A percentile compares a stretch with the other conserved stretches of the same genome.
Evolutionary conservation across 306 rosid genomes (phyloP).

Genomic region (Ammopiptanthus mongolicus): DNA sequence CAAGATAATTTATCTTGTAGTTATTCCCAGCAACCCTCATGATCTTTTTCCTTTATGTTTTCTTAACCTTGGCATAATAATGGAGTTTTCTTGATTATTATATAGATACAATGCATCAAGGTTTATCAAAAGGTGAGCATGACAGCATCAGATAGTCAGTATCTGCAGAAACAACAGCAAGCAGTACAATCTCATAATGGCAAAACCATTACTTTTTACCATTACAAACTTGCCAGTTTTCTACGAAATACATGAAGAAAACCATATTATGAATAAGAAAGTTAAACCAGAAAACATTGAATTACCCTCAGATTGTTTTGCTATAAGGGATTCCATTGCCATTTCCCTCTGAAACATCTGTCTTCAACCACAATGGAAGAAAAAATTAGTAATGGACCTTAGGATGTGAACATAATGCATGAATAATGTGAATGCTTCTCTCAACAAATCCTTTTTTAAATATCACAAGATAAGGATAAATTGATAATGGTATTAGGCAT

Average conservation of each 20-base stretch:
- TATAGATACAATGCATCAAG: background rate
- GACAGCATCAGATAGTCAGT: background rate
- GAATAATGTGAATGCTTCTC: background rate
- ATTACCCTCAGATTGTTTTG: constrained; percentile 30
- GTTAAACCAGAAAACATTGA: background rate
- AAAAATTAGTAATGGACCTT: constrained; percentile 10
- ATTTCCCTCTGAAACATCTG: constrained; percentile 48
- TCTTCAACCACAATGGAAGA: constrained; percentile 50
- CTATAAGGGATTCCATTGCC: constrained; percentile 27
- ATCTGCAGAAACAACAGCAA: background rate
- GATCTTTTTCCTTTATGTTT: background rate
- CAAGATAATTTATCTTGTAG: background rate
- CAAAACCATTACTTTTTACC: background rate
- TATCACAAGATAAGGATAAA: background rate
- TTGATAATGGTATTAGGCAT: background rate
- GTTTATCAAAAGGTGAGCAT: background rate
- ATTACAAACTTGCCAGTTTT: background rate
- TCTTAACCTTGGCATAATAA: background rate
- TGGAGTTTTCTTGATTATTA: background rate
- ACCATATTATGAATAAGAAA: background rate
- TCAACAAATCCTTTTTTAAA: background rate
- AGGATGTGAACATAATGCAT: background rate
- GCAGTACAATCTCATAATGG: background rate
- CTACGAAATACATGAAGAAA: background rate
- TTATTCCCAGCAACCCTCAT: background rate